phyloP scores from a whole-genome alignment of 768 basidiomycete genomes.

The Symmetrospora coprosmae region DNA sequence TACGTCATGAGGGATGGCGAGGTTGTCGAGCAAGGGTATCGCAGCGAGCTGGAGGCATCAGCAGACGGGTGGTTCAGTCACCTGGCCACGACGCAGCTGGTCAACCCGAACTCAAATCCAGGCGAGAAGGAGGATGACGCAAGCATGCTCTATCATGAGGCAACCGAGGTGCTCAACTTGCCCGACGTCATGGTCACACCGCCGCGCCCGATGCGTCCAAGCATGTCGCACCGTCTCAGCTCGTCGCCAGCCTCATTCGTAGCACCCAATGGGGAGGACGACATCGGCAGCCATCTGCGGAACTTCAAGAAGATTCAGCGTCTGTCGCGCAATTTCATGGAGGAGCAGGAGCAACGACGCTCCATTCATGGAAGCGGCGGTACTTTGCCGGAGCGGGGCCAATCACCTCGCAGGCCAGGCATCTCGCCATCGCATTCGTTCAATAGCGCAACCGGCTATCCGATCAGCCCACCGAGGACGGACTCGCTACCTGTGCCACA shows the following conservation, averaged over 20 bases:
- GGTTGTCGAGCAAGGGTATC: constrained; percentile 76
- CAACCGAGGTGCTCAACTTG: not conserved
- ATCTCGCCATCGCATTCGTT: no score
- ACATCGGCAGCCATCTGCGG: not conserved
- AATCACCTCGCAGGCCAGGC: no score
- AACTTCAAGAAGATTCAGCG: not conserved
- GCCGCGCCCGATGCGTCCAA: not conserved
- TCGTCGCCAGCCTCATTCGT: not conserved
- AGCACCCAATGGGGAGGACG: not conserved
- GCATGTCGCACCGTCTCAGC: not conserved
- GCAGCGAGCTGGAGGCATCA: constrained; percentile 54
- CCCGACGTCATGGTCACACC: constrained; percentile 11
- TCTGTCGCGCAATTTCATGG: constrained; percentile 10
- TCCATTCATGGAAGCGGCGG: no score
- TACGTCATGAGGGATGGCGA: constrained; percentile 72
- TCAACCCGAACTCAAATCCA: constrained; percentile 40
- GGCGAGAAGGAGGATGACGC: constrained; percentile 29
- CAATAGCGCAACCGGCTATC: no score
- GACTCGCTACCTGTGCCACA: no score
- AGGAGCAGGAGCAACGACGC: not conserved
- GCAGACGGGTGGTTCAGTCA: constrained; percentile 53
- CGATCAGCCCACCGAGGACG: no score
- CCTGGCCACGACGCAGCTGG: constrained; percentile 51
- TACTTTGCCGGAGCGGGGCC: no score
- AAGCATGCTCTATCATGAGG: not conserved